Conservation (phyloP, 805 yeast genomes). For the Metschnikowia lochheadii region DNA sequence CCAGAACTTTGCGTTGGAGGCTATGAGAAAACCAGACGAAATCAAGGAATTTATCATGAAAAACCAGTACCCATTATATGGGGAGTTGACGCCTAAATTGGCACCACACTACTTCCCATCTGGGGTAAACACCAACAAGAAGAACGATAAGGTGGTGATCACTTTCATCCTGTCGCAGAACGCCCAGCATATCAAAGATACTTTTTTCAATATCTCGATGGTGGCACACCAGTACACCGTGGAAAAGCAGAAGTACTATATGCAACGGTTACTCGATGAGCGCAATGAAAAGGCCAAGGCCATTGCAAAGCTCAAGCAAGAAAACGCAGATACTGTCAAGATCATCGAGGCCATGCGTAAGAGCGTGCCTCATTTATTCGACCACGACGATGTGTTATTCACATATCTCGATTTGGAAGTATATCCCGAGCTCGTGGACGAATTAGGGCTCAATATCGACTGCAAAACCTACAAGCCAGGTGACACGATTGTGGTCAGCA, state of each 20-base stretch:
- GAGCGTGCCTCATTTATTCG: conserved; percentile 46
- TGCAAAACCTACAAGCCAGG: conserved; percentile 41
- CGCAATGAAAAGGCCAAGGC: conserved; percentile 38
- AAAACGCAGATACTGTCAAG: conserved; percentile 39
- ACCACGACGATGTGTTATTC: conserved; percentile 40
- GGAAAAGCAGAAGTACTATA: conserved; percentile 39
- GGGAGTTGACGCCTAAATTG: conserved; percentile 45
- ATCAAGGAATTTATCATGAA: conserved; percentile 48
- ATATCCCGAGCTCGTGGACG: conserved; percentile 24
- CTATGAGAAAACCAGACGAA: conserved; percentile 47
- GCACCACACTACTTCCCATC: conserved; percentile 34
- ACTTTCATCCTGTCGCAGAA: conserved; percentile 43
- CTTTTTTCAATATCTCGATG: conserved; percentile 38
- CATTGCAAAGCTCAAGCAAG: conserved; percentile 42
- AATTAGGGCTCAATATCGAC: conserved; percentile 37
- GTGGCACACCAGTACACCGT: conserved; percentile 48
- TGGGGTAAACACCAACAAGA: conserved; percentile 11
- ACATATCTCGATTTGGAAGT: conserved; percentile 50
- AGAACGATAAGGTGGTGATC: conserved; percentile 45
- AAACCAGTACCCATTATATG: conserved; percentile 49
- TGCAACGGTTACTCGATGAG: conserved; percentile 24
- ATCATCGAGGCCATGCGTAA: conserved; percentile 46
- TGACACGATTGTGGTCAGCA: conserved; percentile 51
- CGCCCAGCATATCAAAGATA: conserved; percentile 28
- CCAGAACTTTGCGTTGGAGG: conserved; percentile 62